Conservation (phyloP, 306 rosid genomes). For the Rosa chinensis region DNA sequence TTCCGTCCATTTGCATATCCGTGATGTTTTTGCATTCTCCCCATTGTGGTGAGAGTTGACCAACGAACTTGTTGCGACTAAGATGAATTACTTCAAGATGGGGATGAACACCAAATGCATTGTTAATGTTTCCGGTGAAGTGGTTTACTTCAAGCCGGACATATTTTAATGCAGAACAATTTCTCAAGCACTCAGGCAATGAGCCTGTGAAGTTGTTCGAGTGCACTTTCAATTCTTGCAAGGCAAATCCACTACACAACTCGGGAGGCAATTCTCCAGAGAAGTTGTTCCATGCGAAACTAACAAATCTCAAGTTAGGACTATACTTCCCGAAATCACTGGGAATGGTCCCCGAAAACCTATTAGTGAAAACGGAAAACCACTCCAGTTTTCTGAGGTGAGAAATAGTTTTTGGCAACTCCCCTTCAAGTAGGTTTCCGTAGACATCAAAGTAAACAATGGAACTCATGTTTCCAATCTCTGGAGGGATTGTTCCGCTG, state of each 20-base stretch:
- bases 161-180: conserved; percentile 28
- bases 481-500: conserved; percentile 44
- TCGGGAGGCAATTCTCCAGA: conserved; percentile 48
- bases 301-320: conserved; percentile 24
- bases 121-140: conserved; percentile 56
- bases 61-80: conserved; percentile 37
- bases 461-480: conserved; percentile 41
- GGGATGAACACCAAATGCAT: conserved; percentile 16
- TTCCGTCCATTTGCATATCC: conserved; percentile 35
- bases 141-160: conserved; percentile 44
- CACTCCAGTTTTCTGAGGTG: conserved; percentile 10
- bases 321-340: conserved; percentile 46
- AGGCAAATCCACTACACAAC: conserved; percentile 34
- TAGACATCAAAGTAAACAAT: conserved; percentile 16
- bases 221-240: conserved; percentile 17
- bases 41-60: conserved; percentile 50
- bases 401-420: conserved; percentile 39
- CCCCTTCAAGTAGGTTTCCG: conserved; percentile 31
- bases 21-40: conserved; percentile 42
- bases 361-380: conserved; percentile 49
- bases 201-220: conserved; percentile 52
- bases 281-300: conserved; percentile 39
- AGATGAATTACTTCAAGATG: not conserved
- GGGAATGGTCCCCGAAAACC: conserved; percentile 41
- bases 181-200: conserved; percentile 50